phyloP scores from a whole-genome alignment of 2,329 filamentous ascomycete genomes.

The Alternaria hordeiaustralica region DNA sequence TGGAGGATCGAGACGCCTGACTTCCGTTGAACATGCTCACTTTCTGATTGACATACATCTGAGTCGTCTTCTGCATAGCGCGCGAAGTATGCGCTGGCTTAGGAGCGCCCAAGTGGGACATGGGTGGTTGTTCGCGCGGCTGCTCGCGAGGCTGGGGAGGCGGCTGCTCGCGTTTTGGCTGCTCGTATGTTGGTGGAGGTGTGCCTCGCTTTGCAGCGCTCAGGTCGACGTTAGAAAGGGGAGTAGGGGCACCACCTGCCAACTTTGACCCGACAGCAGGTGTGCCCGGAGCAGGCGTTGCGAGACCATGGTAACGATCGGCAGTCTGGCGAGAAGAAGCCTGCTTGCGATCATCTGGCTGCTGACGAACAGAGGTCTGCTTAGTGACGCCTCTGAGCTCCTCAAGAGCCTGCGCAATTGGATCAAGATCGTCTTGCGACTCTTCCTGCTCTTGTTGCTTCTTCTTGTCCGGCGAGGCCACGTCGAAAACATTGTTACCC shows the following conservation, averaged over 20 bases:
- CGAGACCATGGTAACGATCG: slow-evolving; percentile 91
- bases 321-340: slow-evolving; percentile 86
- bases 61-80: slow-evolving; percentile 94
- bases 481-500: slow-evolving; percentile 94
- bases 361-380: slow-evolving; percentile 78
- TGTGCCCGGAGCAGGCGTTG: slow-evolving; percentile 71
- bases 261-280: slow-evolving; percentile 49
- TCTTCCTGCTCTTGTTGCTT: slow-evolving; percentile 51
- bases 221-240: slow-evolving; percentile 53
- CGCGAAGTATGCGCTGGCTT: slow-evolving; percentile 90
- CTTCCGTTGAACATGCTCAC: slow-evolving; percentile 72
- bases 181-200: slow-evolving; percentile 87
- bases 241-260: slow-evolving; percentile 52
- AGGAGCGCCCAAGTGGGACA: slow-evolving; percentile 83
- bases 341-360: slow-evolving; percentile 79
- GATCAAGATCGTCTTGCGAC: slow-evolving; percentile 72
- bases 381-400: slow-evolving; percentile 90
- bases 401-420: slow-evolving; percentile 89
- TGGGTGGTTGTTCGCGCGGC: slow-evolving; percentile 52
- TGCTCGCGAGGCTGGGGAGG: not conserved
- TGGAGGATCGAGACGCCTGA: slow-evolving; percentile 62
- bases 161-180: slow-evolving; percentile 50
- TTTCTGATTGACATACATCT: slow-evolving; percentile 84
- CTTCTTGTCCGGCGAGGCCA: slow-evolving; percentile 75
- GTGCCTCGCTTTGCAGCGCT: slow-evolving; percentile 71